Evolutionary conservation across 2,329 filamentous ascomycete genomes (phyloP), one percentile per base, ranked within the genome.

Genomic region (Coniochaeta pulveracea): DNA sequence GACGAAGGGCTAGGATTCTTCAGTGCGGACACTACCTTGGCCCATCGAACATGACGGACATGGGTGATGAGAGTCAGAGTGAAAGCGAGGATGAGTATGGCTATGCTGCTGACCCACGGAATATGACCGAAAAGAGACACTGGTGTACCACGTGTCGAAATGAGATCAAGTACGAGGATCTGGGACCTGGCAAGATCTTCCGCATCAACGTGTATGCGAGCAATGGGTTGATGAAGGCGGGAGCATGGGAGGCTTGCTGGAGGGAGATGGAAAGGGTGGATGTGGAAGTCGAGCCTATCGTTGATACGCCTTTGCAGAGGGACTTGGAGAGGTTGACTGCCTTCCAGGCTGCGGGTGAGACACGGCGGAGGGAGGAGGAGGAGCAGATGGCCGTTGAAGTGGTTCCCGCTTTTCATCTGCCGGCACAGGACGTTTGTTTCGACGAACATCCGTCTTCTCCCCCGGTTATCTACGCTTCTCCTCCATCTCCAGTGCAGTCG

Each of bases 261-360:
- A 82, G 76, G 45, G 89, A 96, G 56, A 98, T 98, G 91, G 91
- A 98, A 58, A 74, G 89, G n/a, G 85, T 96, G 1, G 91, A 98
- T 49, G 84, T 93, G 2, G 89, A 96, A 55, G 74, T 98, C 34
- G 75, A 83, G 46, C 82, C 91, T 4, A 72, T 79, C 48, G 68
- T 86, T 9, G 71, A 76, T 12, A 54, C 70, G 0, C 56, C 63
- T 2, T 50, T 80, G 10, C 66, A 76, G 34, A 66, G 68, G 12
- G 72, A 76, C 42, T 58, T 86, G 14, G 71, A 76, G 37, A 60
- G 58, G n/a, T 55, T 78, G 7, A 62, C 61, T 23, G 55, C 58
- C 6, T 34, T 51, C 25, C 43, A 47, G 37, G 39, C 45, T 10
- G 55, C 61, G 22, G 58, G 63, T 36, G 59, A 70, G 25, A 54